Evolutionary conservation across 2,329 filamentous ascomycete species (phyloP).

Genomic region (Parascedosporium putredinis): DNA sequence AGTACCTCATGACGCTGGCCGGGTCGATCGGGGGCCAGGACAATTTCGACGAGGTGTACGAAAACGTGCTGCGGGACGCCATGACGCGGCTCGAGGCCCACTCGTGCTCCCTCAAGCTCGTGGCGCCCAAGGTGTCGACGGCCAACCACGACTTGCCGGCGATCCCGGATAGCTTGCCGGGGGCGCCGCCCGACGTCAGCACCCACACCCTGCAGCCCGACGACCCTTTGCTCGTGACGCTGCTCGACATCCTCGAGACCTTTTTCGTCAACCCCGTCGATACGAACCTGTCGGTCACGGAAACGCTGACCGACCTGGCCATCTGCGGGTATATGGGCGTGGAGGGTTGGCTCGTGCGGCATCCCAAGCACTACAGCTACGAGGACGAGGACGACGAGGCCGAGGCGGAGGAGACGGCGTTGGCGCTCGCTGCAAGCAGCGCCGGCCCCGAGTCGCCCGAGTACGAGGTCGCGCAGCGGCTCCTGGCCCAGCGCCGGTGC

Average conservation of each 20-base stretch:
- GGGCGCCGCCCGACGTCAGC: constrained; percentile 49
- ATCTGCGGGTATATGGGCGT: constrained; percentile 76
- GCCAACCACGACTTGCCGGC: constrained; percentile 47
- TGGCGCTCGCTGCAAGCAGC: neutral
- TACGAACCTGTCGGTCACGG: constrained; percentile 79
- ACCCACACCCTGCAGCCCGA: constrained; percentile 52
- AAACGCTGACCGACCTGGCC: constrained; percentile 70
- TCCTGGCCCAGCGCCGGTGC: constrained; percentile 22
- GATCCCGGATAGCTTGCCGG: constrained; percentile 44
- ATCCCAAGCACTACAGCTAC: constrained; percentile 54
- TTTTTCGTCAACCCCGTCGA: constrained; percentile 90
- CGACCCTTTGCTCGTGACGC: constrained; percentile 53
- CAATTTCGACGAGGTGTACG: constrained; percentile 64
- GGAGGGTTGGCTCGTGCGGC: constrained; percentile 81
- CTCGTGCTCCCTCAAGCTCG: constrained; percentile 59
- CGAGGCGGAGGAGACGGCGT: constrained; percentile 22
- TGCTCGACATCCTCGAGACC: constrained; percentile 59
- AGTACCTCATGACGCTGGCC: constrained; percentile 59
- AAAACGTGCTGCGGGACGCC: constrained; percentile 60
- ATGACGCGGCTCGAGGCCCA: constrained; percentile 60
- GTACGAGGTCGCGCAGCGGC: constrained; percentile 17
- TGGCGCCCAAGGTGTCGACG: constrained; percentile 48
- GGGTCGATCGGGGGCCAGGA: constrained; percentile 57
- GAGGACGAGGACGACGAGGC: constrained; percentile 36
- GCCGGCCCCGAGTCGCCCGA: constrained; percentile 24